Evolutionary conservation across 345 rosid species (phyloP).

Genomic region (Abelmoschus esculentus): DNA sequence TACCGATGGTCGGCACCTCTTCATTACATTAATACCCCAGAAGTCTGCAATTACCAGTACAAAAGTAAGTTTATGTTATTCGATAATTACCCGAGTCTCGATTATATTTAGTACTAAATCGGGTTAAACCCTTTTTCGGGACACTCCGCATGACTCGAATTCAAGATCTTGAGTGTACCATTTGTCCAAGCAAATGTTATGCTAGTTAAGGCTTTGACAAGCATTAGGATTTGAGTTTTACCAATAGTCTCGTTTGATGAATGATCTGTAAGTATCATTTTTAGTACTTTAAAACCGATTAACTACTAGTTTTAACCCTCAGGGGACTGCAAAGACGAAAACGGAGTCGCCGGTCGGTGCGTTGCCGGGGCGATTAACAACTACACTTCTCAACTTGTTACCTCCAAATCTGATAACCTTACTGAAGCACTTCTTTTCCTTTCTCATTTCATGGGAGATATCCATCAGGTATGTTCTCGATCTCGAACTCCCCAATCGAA

Average conservation of each 20-base stretch:
- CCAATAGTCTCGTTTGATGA: no score
- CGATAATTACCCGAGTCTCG: no score
- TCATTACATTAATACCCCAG: constrained; percentile 5
- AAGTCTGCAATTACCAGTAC: background rate
- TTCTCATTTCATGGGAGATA: constrained; percentile 83
- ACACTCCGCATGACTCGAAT: no score
- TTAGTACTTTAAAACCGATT: no score
- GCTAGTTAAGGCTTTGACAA: no score
- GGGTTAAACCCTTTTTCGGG: no score
- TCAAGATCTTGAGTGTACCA: no score
- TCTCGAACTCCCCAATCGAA: background rate
- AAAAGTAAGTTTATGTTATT: background rate
- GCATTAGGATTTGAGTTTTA: no score
- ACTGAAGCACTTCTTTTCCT: constrained; percentile 87
- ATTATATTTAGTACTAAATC: no score
- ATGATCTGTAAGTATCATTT: no score
- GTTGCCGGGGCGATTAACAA: constrained; percentile 87
- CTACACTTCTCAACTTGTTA: constrained; percentile 85
- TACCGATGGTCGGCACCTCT: constrained; percentile 28
- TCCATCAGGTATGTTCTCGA: constrained; percentile 56
- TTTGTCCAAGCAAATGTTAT: no score
- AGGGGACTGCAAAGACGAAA: constrained; percentile 89
- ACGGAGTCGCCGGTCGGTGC: constrained; percentile 55
- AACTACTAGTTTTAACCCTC: background rate
- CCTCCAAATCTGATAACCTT: constrained; percentile 59